Base-by-base conservation (phyloP, 495 filamentous ascomycete genomes). In the Hypoxylon lienhwacheense region DNA sequence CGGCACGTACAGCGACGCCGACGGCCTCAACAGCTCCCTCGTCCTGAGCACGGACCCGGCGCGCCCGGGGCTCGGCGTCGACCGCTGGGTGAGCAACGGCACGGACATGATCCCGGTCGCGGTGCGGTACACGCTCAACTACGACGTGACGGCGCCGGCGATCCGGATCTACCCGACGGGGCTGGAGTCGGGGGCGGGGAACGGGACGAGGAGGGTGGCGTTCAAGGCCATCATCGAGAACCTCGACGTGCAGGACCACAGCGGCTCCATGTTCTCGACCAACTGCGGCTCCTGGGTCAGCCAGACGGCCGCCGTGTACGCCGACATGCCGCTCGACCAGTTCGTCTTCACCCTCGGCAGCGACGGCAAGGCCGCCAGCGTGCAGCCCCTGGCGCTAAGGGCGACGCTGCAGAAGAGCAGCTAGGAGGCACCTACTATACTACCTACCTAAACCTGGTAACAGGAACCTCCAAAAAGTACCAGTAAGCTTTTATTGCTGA, bases 151-250 rank as follows among this genome's bases (percentile, higher is more conserved):
- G 1, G 47, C 55, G 14, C 60, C 72, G 12, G 73, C 68, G 28
- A 65, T 82, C 4, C 72, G 80, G 14, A 25, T 82, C 10, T 82
- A 79, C 45, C 81, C 80, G 0, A 77, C 78, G 2, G 70, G 70
- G 4, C 40, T 75, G 12, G 66, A 71, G 52, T 68, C 62, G n/a
- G 24, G 41, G 2, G 44, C 53, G 12, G 32, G 22, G 3, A 58
- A 59, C 12, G 64, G 67, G 7, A 48, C 51, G 12, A 69, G 59
- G 3, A 57, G 62, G 42, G 58, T 77, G 0, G 72, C 72, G 7
- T 81, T 77, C 62, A 73, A 76, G 28, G 75, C 75, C 7, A 67
- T 77, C 21, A 68, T 72, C 11, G 70, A 73, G 41, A 55, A 68
- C 12, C 39, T 65, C 16, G 53, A 63, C 7, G 16, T 55, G 42